phyloP scores from a whole-genome alignment of 2,329 filamentous ascomycete genomes.

The Claviceps purpurea region DNA sequence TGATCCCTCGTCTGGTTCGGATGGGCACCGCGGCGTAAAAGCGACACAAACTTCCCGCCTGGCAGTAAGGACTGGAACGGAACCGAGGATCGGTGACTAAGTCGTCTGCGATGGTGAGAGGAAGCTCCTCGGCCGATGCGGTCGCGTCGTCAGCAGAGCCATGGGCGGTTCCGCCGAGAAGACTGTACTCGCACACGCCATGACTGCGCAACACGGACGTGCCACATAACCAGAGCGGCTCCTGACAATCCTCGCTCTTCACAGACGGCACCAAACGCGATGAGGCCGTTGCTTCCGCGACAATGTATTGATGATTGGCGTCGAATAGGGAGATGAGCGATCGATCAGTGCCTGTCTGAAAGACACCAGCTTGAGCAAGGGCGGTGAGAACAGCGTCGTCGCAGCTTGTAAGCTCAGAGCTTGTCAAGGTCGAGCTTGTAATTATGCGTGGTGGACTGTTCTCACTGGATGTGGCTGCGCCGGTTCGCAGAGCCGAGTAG shows the following conservation, averaged over 20 bases:
- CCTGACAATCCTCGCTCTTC: constrained; percentile 4
- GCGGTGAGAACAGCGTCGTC: constrained; percentile 29
- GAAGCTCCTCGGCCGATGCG: constrained; percentile 10
- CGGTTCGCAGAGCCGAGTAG: neutral
- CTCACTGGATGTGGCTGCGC: neutral
- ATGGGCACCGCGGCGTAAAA: constrained; percentile 31
- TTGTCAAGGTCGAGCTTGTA: neutral
- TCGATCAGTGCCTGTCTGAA: constrained; percentile 29
- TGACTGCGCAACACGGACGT: constrained; percentile 17
- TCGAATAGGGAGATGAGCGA: constrained; percentile 39
- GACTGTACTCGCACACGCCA: constrained; percentile 16
- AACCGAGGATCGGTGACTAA: constrained; percentile 20
- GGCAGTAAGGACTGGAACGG: constrained; percentile 13
- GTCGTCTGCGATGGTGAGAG: constrained; percentile 21
- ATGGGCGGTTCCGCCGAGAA: neutral
- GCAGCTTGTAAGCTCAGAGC: constrained; percentile 14
- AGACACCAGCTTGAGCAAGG: constrained; percentile 34
- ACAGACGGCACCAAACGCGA: constrained; percentile 21
- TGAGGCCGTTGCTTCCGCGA: constrained; percentile 35
- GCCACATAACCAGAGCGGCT: constrained; percentile 17
- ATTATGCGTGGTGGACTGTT: neutral
- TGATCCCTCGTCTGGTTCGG: constrained; percentile 23
- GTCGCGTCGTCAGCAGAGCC: neutral
- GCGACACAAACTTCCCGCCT: constrained; percentile 10
- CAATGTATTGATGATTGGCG: constrained; percentile 30